phyloP scores from a whole-genome alignment of 2,329 filamentous ascomycete genomes.

The Pseudocercospora macadamiae region DNA sequence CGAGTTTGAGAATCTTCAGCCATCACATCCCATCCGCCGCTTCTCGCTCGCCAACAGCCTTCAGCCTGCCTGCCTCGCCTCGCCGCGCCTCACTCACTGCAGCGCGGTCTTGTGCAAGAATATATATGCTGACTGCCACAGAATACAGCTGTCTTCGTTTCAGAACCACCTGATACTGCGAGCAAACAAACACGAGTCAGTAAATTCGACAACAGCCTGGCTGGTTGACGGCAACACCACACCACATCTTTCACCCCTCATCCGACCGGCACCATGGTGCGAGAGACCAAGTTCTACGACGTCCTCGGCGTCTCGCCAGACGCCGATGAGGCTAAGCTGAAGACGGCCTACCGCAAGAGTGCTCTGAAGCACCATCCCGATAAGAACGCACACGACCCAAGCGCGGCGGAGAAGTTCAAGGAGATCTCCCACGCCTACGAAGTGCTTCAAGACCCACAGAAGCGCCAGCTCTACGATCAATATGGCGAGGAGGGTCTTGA shows the following conservation, averaged over 20 bases:
- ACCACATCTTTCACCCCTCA: slow-evolving; percentile 5
- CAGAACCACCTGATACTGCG: background rate
- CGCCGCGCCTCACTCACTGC: background rate
- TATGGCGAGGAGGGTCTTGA: slow-evolving; percentile 97
- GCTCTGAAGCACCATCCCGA: slow-evolving; percentile 88
- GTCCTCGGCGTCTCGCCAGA: slow-evolving; percentile 75
- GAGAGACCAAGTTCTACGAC: slow-evolving; percentile 80
- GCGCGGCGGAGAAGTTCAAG: slow-evolving; percentile 97
- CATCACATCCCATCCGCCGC: background rate
- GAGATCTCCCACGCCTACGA: slow-evolving; percentile 96
- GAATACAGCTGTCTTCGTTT: background rate
- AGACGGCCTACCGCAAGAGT: slow-evolving; percentile 84
- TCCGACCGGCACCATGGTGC: slow-evolving; percentile 64
- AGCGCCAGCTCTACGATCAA: slow-evolving; percentile 91
- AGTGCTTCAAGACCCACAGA: slow-evolving; percentile 87
- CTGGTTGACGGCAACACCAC: slow-evolving; percentile 8
- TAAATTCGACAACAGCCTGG: slow-evolving; percentile 20
- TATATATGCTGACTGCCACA: background rate
- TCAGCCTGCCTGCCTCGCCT: slow-evolving; percentile 1
- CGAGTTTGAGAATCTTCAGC: slow-evolving; percentile 5
- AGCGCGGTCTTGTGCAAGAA: background rate
- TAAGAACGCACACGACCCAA: slow-evolving; percentile 94
- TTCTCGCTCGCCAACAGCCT: background rate
- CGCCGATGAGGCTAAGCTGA: slow-evolving; percentile 83
- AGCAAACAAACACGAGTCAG: slow-evolving; percentile 1